Evolutionary conservation across 2,329 filamentous ascomycete species (phyloP), one percentile per base, ranked within the genome.

Genomic region (Purpureocillium takamizusanense): DNA sequence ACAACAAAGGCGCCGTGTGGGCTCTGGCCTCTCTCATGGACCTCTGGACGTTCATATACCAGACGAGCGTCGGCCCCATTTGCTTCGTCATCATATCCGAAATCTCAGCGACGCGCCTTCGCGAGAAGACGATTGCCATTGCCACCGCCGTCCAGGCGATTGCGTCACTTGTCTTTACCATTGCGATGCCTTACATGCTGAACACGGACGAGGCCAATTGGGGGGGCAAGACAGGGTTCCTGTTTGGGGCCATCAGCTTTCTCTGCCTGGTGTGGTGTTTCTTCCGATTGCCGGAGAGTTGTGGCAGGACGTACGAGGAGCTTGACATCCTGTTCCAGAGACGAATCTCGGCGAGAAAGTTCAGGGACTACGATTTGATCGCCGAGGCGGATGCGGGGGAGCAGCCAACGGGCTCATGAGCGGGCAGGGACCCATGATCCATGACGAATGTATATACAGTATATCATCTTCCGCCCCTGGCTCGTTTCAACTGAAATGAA

Each of bases 31-130:
- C 54, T 1, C 52, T 67, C 8, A 56, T 61, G 35, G 44, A 69
- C 35, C 50, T 66, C 32, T 70, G 63, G 62, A 60, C 64, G 2
- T 57, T 62, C 38, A 43, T 57, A 13, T 66, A 66, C 46, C 59
- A 59, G 25, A 61, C 63, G 52, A 57, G 59, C 2, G 59, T 66
- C 21, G 63, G 63, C 0, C 63, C 63, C 4, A 61, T 67, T 25
- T 58, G 58, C 40, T 66, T 64, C 53, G 63, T 60, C 15, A 52
- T 66, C 33, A 58, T 65, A 3, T 53, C 63, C 21, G 59, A 63
- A 39, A 59, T 62, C 8, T 61, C 60, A 0, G 56, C 60, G 0
- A 55, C 57, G 12, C 51, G 58, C 4, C 46, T 62, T 4, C 53
- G 58, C 0, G 50, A 53, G 1, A 54, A 53, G 14, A 60, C 58